Conservation (phyloP, 768 basidiomycete genomes). For the Amanita muscaria region DNA sequence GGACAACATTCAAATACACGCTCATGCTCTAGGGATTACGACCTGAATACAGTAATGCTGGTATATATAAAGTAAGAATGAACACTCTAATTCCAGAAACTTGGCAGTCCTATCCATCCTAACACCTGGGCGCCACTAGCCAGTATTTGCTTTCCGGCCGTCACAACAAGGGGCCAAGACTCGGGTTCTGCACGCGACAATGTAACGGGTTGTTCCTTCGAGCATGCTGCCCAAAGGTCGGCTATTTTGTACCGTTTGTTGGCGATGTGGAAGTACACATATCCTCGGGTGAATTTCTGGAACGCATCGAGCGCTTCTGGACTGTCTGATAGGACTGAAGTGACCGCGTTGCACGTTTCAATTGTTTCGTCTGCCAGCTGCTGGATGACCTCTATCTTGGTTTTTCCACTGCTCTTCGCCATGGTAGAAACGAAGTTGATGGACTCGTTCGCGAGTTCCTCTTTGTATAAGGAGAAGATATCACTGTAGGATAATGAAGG, state of each 20-base stretch:
- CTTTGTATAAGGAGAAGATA: not conserved
- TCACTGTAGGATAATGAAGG: not conserved
- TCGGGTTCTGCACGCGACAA: too few relatives aligned
- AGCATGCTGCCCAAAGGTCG: not conserved
- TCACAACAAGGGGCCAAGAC: too few relatives aligned
- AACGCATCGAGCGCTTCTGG: not conserved
- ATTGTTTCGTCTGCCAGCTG: not conserved
- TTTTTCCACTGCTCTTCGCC: not conserved
- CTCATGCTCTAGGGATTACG: too few relatives aligned
- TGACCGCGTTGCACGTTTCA: not conserved
- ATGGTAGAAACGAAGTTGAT: conserved; percentile 2
- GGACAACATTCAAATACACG: too few relatives aligned
- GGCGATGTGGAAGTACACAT: conserved; percentile 2
- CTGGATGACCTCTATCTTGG: not conserved
- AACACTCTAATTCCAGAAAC: too few relatives aligned
- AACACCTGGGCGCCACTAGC: too few relatives aligned
- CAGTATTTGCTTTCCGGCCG: too few relatives aligned
- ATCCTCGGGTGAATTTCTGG: not conserved
- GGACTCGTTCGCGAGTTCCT: too few relatives aligned
- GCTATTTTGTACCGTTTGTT: not conserved
- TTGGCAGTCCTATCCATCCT: too few relatives aligned
- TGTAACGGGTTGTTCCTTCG: too few relatives aligned
- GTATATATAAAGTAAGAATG: too few relatives aligned
- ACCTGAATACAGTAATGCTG: too few relatives aligned
- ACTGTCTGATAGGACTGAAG: not conserved